Conservation (phyloP, 108 stramenopile genomes). For the Skeletonema grethae region DNA sequence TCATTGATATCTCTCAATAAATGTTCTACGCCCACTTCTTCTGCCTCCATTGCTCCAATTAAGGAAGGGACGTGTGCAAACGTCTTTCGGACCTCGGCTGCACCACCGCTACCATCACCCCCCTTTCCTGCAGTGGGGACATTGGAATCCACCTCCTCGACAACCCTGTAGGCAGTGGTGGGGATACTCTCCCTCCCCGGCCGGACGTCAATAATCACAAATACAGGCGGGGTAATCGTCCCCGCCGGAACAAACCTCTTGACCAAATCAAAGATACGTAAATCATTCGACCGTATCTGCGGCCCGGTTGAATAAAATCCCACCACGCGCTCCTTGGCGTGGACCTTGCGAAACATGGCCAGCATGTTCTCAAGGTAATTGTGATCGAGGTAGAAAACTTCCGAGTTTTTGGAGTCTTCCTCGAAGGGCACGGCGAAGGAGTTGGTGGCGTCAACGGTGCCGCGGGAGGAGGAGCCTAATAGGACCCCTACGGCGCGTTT, state of each 20-base stretch:
- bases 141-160: conserved; percentile 77
- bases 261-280: conserved; percentile 85
- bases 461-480: conserved; percentile 82
- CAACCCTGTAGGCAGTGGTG: conserved; percentile 93
- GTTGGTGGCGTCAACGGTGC: conserved; percentile 88
- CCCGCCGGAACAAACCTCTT: conserved; percentile 72
- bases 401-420: conserved; percentile 92
- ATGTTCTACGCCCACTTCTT: conserved; percentile 99
- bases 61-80: conserved; percentile 93
- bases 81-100: conserved; percentile 80
- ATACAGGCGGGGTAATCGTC: conserved; percentile 78
- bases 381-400: conserved; percentile 98
- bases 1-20: conserved; percentile 99
- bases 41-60: conserved; percentile 96
- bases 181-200: conserved; percentile 92
- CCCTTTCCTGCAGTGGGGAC: conserved; percentile 16
- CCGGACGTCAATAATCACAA: conserved; percentile 98
- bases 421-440: conserved; percentile 99
- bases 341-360: conserved; percentile 82
- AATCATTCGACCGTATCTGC: conserved; percentile 89
- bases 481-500: conserved; percentile 98
- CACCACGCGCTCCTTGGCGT: conserved; percentile 91
- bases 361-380: conserved; percentile 95
- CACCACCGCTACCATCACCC: conserved; percentile 26
- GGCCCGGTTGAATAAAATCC: conserved; percentile 96